Evolutionary conservation across 2,329 filamentous ascomycete genomes (phyloP).

Genomic region (Fusarium euwallaceae): DNA sequence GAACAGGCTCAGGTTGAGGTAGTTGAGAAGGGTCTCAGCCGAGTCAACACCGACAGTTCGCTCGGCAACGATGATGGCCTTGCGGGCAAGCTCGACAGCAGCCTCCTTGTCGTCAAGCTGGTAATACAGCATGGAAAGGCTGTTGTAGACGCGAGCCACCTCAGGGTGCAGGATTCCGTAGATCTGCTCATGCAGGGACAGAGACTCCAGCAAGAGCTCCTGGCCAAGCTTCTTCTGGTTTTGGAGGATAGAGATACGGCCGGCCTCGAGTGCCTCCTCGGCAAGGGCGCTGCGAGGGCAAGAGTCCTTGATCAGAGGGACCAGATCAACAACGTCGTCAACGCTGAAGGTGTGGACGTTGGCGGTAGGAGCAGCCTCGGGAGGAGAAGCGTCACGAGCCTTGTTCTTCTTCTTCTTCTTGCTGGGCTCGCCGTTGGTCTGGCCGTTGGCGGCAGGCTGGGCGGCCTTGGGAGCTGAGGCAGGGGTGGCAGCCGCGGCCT

Average conservation of each 20-base stretch:
- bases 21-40: constrained; percentile 92
- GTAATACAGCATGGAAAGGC: constrained; percentile 95
- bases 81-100: constrained; percentile 93
- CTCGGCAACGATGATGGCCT: constrained; percentile 96
- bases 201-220: constrained; percentile 93
- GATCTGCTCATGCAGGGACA: constrained; percentile 97
- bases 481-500: constrained; percentile 48
- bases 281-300: constrained; percentile 90
- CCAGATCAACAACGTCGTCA: constrained; percentile 91
- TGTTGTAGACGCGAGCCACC: constrained; percentile 95
- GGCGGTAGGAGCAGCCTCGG: constrained; percentile 59
- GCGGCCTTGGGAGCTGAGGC: constrained; percentile 38
- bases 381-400: constrained; percentile 66
- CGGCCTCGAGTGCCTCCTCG: constrained; percentile 95
- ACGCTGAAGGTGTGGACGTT: constrained; percentile 71
- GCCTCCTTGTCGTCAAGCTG: constrained; percentile 98
- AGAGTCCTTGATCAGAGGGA: constrained; percentile 96
- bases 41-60: constrained; percentile 94
- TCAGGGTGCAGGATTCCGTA: constrained; percentile 98
- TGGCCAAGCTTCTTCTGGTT: constrained; percentile 96
- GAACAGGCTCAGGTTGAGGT: constrained; percentile 95
- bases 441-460: constrained; percentile 55
- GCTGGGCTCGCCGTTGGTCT: constrained; percentile 56
- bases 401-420: constrained; percentile 77
- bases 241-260: constrained; percentile 94